Evolutionary conservation across 805 yeast genomes (phyloP), one percentile per base, ranked within the genome.

Genomic region (Kodamaea jinghongensis): DNA sequence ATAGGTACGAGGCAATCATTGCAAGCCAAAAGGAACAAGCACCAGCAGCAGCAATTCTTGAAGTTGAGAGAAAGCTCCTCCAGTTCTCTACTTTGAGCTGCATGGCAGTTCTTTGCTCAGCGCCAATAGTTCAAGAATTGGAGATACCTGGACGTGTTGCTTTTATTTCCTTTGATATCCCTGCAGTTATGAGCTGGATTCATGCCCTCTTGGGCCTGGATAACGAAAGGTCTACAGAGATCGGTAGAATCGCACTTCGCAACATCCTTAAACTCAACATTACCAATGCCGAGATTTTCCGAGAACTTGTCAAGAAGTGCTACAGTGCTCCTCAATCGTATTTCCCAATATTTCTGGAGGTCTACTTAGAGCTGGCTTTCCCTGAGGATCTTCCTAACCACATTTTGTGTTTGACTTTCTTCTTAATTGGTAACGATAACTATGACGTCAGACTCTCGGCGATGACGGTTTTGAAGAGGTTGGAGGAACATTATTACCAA

Each of bases 61-160:
- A 90, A 55, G 73, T 90, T 28, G 96, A 88, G 53, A 78, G 77
- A 48, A 75, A 81, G 33, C 78, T 81, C 23, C 59, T 88, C 4
- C 88, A 87, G 47, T 64, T 74, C 14, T 73, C 95, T 1, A 78
- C 95, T 0, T 69, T 88, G 35, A 83, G 87, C 44, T 80, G 95
- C 29, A 86, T 93, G 95, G 86, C 95, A 0, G 73, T 83, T 0
- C 64, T 93, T 17, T 80, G 95, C 49, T 71, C 81, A 2, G 93
- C 95, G n/a, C 77, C 83, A 2, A 76, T 89, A 6, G 73, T 76
- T 4, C 75, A 71, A 37, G 56, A 63, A 8, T 61, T 73, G 23
- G 61, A 68, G 22, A 65, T 75, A 25, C 67, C 74, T 3, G 77
- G 76, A 2, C 27, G 33, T 6, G 27, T 28, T 6, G 37, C 37